phyloP scores from a whole-genome alignment of 2,329 filamentous ascomycete species.

The Chaetomiaceae sp. region DNA sequence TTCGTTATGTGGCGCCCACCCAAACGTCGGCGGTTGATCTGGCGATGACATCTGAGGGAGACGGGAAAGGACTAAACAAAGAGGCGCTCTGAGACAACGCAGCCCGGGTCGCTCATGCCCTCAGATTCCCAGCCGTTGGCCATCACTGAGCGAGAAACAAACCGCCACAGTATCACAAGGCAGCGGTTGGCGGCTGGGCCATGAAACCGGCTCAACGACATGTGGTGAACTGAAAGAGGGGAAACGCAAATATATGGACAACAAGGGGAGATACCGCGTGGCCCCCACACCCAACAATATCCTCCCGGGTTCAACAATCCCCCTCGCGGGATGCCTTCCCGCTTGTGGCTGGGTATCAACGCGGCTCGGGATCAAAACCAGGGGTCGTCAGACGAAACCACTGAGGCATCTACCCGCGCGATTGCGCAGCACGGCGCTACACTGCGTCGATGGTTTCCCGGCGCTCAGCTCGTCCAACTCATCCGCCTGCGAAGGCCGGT shows the following conservation, averaged over 20 bases:
- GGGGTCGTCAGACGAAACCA: not conserved
- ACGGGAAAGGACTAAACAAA: not conserved
- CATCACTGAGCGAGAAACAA: not conserved
- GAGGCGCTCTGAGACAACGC: conserved; percentile 1
- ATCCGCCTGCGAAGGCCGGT: too few species aligned
- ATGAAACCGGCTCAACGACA: conserved; percentile 3
- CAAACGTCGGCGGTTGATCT: not conserved
- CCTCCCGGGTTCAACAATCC: not conserved
- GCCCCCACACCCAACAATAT: not conserved
- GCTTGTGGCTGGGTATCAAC: not conserved
- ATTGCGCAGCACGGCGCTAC: not conserved
- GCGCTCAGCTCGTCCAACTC: not conserved
- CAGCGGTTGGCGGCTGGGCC: conserved; percentile 2
- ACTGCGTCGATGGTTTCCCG: not conserved
- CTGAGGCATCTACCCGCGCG: not conserved
- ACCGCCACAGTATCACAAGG: not conserved
- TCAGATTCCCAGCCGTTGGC: not conserved
- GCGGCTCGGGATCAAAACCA: not conserved
- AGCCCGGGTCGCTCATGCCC: not conserved
- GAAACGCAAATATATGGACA: conserved; percentile 1
- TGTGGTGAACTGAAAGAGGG: not conserved
- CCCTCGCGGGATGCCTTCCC: not conserved
- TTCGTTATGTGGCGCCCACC: not conserved
- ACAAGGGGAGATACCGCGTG: not conserved
- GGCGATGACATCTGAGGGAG: not conserved